Conservation (phyloP, 108 stramenopile genomes). For the Skeletonema marinoi region DNA sequence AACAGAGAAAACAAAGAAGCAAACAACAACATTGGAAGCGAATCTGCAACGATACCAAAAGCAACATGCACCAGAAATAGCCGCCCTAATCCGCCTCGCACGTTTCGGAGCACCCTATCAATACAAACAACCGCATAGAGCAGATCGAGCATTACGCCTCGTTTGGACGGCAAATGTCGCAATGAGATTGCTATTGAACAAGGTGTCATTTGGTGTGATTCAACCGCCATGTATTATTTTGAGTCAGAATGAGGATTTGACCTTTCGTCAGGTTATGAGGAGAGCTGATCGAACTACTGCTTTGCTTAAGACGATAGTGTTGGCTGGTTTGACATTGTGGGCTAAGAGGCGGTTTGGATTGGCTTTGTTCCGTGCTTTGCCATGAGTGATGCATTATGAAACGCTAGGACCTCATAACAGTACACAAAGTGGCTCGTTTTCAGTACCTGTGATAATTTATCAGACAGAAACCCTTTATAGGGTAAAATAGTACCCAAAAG, state of each 20-base stretch:
- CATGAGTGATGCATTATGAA: too few relatives aligned
- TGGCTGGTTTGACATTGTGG: neutral
- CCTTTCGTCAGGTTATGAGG: constrained; percentile 58
- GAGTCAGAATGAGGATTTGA: constrained; percentile 27
- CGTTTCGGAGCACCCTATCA: constrained; percentile 69
- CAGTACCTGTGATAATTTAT: too few relatives aligned
- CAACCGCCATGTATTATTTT: constrained; percentile 46
- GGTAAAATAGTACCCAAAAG: too few relatives aligned
- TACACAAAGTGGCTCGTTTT: too few relatives aligned
- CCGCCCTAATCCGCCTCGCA: constrained; percentile 60
- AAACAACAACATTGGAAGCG: neutral
- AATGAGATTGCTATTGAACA: constrained; percentile 58
- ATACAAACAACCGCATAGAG: constrained; percentile 59
- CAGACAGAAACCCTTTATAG: too few relatives aligned
- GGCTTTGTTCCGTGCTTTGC: neutral
- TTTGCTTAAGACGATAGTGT: constrained; percentile 2
- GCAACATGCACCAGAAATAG: constrained; percentile 35
- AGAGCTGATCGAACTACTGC: constrained; percentile 47
- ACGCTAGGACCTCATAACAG: too few relatives aligned
- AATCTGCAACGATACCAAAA: constrained; percentile 35
- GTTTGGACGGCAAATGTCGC: constrained; percentile 62
- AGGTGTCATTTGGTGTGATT: constrained; percentile 43
- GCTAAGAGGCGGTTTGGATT: neutral
- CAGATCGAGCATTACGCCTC: constrained; percentile 38
- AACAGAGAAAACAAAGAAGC: neutral